Conservation (phyloP, 129 eudicot genomes). For the Chrysanthemum seticuspe region DNA sequence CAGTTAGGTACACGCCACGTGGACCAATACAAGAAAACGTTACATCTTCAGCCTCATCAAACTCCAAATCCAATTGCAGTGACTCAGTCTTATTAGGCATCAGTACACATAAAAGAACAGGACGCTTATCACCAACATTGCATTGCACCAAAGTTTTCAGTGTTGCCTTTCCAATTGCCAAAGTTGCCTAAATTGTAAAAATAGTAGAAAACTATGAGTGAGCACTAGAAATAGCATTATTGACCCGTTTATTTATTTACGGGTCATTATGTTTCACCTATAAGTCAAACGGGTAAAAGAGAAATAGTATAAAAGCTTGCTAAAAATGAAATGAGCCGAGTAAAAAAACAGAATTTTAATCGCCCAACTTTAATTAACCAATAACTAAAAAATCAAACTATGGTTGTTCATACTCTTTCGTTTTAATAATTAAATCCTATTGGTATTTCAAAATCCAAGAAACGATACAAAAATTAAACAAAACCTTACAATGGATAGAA, state of each 20-base stretch:
- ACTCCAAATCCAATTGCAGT: conserved; percentile 78
- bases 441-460: too few species aligned
- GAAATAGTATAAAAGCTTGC: too few species aligned
- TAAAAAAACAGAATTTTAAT: too few species aligned
- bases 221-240: not conserved
- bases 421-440: too few species aligned
- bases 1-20: conserved; percentile 74
- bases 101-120: conserved; percentile 76
- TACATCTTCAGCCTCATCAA: conserved; percentile 78
- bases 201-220: not conserved
- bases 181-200: conserved; percentile 60
- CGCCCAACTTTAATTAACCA: too few species aligned
- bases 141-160: conserved; percentile 71
- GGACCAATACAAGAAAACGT: conserved; percentile 89
- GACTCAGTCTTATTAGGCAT: conserved; percentile 72
- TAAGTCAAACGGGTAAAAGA: too few species aligned
- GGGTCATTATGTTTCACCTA: not conserved
- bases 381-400: too few species aligned
- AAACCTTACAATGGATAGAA: too few species aligned
- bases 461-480: too few species aligned
- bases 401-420: too few species aligned
- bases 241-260: too few species aligned
- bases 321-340: not conserved
- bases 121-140: conserved; percentile 73
- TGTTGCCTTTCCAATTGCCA: conserved; percentile 60